phyloP scores from a whole-genome alignment of 176 grass and related monocot species.

The Paspalum notatum region DNA sequence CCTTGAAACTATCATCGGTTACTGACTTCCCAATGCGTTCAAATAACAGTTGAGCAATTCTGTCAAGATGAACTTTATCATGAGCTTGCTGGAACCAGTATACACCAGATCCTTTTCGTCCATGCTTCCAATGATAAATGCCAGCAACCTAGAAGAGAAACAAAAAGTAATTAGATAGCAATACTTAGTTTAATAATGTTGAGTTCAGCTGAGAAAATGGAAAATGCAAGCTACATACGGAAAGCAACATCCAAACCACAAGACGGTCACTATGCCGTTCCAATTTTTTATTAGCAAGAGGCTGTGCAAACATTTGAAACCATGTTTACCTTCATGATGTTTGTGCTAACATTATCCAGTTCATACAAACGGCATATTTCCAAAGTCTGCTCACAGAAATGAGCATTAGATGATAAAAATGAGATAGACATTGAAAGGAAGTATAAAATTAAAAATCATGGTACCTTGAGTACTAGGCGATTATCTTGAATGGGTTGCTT shows the following conservation, averaged over 20 bases:
- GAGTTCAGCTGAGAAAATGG: background rate
- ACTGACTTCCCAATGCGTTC: slow-evolving; percentile 83
- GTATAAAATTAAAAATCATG: slow-evolving; percentile 40
- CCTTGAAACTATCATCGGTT: slow-evolving; percentile 95
- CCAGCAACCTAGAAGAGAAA: slow-evolving; percentile 70
- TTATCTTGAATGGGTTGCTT: slow-evolving; percentile 84
- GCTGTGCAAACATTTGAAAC: slow-evolving; percentile 15
- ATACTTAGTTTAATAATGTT: background rate
- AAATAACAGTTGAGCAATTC: slow-evolving; percentile 91
- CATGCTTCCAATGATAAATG: slow-evolving; percentile 94
- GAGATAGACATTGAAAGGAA: slow-evolving; percentile 26
- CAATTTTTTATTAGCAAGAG: slow-evolving; percentile 1
- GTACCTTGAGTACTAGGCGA: slow-evolving; percentile 76
- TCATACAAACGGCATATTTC: slow-evolving; percentile 92
- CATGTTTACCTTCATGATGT: slow-evolving; percentile 82
- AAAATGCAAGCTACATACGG: slow-evolving; percentile 16
- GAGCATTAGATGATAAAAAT: slow-evolving; percentile 28
- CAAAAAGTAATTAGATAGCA: slow-evolving; percentile 25
- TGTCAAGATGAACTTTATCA: slow-evolving; percentile 77
- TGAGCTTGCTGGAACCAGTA: slow-evolving; percentile 95
- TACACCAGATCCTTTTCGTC: slow-evolving; percentile 83
- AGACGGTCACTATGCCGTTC: background rate
- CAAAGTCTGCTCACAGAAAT: slow-evolving; percentile 72
- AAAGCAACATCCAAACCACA: slow-evolving; percentile 39
- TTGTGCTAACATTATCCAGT: slow-evolving; percentile 72